Conservation (phyloP, 169 alveolate species). For the Perkinsus marinus region DNA sequence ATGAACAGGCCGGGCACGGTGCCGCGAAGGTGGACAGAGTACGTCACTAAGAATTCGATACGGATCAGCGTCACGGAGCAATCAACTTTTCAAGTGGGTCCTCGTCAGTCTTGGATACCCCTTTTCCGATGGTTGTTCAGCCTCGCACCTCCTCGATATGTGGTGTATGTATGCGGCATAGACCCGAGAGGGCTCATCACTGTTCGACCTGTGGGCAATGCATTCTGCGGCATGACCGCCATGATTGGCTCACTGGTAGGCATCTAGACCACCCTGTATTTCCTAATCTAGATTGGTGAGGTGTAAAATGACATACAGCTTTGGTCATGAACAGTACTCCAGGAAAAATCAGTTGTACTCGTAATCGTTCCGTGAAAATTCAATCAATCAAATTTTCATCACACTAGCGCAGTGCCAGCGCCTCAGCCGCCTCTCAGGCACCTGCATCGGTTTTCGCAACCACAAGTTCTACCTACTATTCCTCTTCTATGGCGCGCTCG, state of each 20-base stretch:
- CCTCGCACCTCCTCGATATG: neutral
- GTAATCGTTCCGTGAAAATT: too few relatives aligned
- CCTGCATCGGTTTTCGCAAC: neutral
- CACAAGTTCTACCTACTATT: neutral
- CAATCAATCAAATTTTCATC: too few relatives aligned
- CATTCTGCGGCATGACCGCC: conserved; percentile 22
- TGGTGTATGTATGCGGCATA: neutral
- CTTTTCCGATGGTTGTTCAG: neutral
- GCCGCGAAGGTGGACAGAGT: neutral
- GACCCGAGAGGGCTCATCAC: conserved; percentile 21
- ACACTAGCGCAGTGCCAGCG: too few relatives aligned
- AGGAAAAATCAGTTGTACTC: too few relatives aligned
- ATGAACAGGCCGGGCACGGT: neutral
- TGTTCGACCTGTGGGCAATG: conserved; percentile 12
- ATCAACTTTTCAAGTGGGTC: neutral
- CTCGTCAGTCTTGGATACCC: neutral
- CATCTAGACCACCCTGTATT: too few relatives aligned
- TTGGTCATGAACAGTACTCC: too few relatives aligned
- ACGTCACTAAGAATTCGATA: neutral
- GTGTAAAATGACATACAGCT: too few relatives aligned
- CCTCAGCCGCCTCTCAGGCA: neutral
- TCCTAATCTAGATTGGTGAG: too few relatives aligned
- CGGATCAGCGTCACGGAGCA: neutral
- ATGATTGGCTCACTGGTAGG: neutral
- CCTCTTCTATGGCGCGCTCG: neutral